Evolutionary conservation across 2,329 filamentous ascomycete species (phyloP), one percentile per base, ranked within the genome.

Genomic region (Penicillium occitanis): DNA sequence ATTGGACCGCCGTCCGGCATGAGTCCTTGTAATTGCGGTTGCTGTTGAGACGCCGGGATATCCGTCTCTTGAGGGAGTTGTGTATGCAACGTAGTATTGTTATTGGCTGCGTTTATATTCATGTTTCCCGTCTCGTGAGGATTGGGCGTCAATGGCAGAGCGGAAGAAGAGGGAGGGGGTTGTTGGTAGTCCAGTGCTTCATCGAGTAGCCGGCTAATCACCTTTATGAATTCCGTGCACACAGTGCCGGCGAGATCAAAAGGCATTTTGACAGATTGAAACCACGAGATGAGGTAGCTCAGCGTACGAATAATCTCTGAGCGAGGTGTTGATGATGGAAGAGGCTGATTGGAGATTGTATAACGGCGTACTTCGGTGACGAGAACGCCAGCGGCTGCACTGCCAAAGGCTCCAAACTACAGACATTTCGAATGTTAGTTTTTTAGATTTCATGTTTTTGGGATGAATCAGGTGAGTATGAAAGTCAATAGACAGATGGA

Each of bases 171-270:
- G 7, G 19, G 14, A n/a, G 50, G 40, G 5, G n/a, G 13, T 17
- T 76, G 40, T 60, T 75, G 67, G 40, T 73, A 66, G 44, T 72
- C 69, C 4, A 73, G 51, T 14, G 69, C 65, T 42, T 73, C 69
- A 22, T 73, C 70, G 5, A 73, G 65, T 11, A 73, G 48, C 25
- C 63, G 67, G 17, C 66, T 69, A 1, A 73, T 69, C 2, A 69
- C 65, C 48, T 72, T 71, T 25, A 55, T 71, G 35, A 73, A 48
- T 58, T 70, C 70, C 50, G 68, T 61, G 30, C 69, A 69, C 2
- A 55, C 61, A 10, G 61, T 65, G 7, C 65, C 57, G 14, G 69
- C 69, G 6, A 51, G 35, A 33, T 40, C 65, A 2, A 40, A 65
- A 14, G 63, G 51, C 17, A 66, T 44, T 13, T 63, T 61, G 6